Percentiles rank a stretch among this genome's conserved stretches.
Evolutionary conservation across 768 basidiomycete genomes (phyloP).

Genomic region (Boletus rex-veris): DNA sequence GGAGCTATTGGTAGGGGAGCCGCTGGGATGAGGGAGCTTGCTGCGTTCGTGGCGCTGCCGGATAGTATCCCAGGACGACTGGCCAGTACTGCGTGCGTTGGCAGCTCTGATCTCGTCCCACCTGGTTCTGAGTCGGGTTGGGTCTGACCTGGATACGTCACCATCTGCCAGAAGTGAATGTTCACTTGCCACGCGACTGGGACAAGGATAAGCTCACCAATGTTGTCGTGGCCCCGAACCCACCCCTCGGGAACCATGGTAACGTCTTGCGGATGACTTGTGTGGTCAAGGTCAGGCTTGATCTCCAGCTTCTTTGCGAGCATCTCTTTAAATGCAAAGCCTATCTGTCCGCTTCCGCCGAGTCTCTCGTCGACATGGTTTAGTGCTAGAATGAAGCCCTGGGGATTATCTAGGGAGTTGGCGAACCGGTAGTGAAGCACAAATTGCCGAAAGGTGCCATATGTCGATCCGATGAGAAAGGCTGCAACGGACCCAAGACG

Average conservation of each 20-base stretch:
- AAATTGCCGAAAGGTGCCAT: slow-evolving; percentile 32
- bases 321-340: slow-evolving; percentile 23
- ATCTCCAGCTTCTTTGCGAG: slow-evolving; percentile 17
- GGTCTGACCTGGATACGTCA: slow-evolving; percentile 4
- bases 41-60: slow-evolving; percentile 53
- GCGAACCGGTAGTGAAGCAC: slow-evolving; percentile 29
- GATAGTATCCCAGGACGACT: slow-evolving; percentile 66
- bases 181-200: not conserved
- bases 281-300: slow-evolving; percentile 1
- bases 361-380: slow-evolving; percentile 30
- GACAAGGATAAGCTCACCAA: slow-evolving; percentile 12
- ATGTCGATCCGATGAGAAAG: slow-evolving; percentile 30
- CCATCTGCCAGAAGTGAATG: slow-evolving; percentile 4
- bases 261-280: slow-evolving; percentile 1
- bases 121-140: slow-evolving; percentile 31
- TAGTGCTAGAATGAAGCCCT: slow-evolving; percentile 30
- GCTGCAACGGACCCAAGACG: slow-evolving; percentile 23
- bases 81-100: slow-evolving; percentile 40
- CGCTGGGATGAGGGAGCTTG: slow-evolving; percentile 13
- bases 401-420: slow-evolving; percentile 30
- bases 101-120: slow-evolving; percentile 69
- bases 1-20: slow-evolving; percentile 4
- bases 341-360: slow-evolving; percentile 30
- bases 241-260: slow-evolving; percentile 14
- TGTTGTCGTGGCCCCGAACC: slow-evolving; percentile 6